Conservation (phyloP, 2,329 filamentous ascomycete genomes). For the Microdochium trichocladiopsis region DNA sequence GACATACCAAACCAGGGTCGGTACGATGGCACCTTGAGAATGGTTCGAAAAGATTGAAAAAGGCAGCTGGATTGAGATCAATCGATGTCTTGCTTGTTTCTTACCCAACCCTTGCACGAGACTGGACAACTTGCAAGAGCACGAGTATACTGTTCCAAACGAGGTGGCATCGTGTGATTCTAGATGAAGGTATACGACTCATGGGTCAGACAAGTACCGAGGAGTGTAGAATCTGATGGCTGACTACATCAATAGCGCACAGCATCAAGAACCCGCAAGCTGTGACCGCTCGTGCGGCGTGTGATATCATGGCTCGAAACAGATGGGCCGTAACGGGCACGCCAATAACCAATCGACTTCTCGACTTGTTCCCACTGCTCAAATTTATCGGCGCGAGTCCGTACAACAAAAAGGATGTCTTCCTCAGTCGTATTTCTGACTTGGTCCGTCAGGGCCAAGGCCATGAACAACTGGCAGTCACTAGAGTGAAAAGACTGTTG, state of each 20-base stretch:
- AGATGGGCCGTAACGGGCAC: neutral
- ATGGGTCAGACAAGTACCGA: neutral
- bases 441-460: neutral
- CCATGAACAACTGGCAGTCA: neutral
- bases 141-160: neutral
- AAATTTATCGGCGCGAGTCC: neutral
- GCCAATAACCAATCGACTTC: neutral
- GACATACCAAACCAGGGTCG: neutral
- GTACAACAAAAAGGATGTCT: neutral
- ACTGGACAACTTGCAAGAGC: neutral
- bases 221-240: neutral
- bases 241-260: neutral
- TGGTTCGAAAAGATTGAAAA: neutral
- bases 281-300: neutral
- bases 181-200: neutral
- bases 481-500: neutral
- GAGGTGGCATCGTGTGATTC: neutral
- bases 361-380: neutral
- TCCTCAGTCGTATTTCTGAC: neutral
- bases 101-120: neutral
- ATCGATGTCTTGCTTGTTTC: neutral
- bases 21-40: neutral
- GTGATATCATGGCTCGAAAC: neutral
- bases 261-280: neutral
- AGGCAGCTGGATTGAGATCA: neutral